Conservation (phyloP, 2,329 filamentous ascomycete species). For the Cladosporium colombiae region DNA sequence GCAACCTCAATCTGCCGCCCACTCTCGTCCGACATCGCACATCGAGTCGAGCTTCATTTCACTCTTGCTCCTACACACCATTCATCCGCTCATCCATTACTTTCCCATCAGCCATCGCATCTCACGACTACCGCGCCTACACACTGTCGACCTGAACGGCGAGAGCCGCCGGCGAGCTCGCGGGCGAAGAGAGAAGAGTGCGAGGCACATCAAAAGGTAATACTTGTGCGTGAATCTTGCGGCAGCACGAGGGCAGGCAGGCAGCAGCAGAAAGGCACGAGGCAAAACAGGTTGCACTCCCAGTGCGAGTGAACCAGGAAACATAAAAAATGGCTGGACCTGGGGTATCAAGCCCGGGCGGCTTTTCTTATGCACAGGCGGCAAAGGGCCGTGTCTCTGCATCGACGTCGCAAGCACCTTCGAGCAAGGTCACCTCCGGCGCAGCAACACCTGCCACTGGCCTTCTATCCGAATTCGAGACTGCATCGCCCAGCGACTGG, state of each 20-base stretch:
- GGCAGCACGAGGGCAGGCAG: neutral
- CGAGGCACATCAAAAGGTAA: neutral
- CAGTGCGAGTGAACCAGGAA: slow-evolving; percentile 1
- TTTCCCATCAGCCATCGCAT: neutral
- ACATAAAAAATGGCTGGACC: slow-evolving; percentile 16
- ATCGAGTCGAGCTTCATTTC: neutral
- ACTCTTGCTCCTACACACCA: neutral
- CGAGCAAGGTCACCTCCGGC: slow-evolving; percentile 49
- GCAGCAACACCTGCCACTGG: slow-evolving; percentile 46
- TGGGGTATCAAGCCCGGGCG: slow-evolving; percentile 32
- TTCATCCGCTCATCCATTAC: neutral
- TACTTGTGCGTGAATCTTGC: neutral
- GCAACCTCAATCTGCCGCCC: slow-evolving; percentile 2
- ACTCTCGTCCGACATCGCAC: neutral
- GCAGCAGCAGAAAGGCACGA: neutral
- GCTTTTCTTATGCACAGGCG: slow-evolving; percentile 93
- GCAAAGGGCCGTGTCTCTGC: slow-evolving; percentile 72
- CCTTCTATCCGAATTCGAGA: slow-evolving; percentile 34
- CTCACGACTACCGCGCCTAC: slow-evolving; percentile 9
- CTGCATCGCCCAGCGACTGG: slow-evolving; percentile 43
- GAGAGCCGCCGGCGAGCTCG: slow-evolving; percentile 8
- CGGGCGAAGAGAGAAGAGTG: slow-evolving; percentile 14
- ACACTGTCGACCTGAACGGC: neutral
- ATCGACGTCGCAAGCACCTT: slow-evolving; percentile 45
- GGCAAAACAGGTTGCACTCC: neutral